phyloP scores from a whole-genome alignment of 768 basidiomycete genomes.

The Baorangia bicolor region DNA sequence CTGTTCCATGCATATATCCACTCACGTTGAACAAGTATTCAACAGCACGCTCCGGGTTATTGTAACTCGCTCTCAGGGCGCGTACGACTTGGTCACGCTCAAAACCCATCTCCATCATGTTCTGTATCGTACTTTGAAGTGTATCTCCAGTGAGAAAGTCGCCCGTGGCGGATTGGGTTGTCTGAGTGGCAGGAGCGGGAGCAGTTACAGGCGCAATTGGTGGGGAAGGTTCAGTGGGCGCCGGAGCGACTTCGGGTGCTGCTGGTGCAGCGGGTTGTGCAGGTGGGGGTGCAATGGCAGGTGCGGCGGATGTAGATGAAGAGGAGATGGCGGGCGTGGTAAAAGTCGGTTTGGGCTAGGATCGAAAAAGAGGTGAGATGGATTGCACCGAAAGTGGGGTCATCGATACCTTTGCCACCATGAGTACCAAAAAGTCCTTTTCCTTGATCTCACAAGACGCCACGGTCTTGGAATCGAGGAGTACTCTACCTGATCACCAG shows the following conservation, averaged over 20 bases:
- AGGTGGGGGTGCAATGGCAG: slow-evolving; percentile 14
- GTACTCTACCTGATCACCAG: slow-evolving; percentile 73
- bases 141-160: slow-evolving; percentile 76
- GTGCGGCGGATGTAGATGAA: slow-evolving; percentile 22
- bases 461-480: slow-evolving; percentile 84
- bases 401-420: slow-evolving; percentile 86
- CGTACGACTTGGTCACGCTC: slow-evolving; percentile 78
- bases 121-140: slow-evolving; percentile 72
- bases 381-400: background rate
- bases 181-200: slow-evolving; percentile 28
- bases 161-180: slow-evolving; percentile 38
- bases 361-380: slow-evolving; percentile 3
- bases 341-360: slow-evolving; percentile 54
- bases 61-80: slow-evolving; percentile 90
- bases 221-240: slow-evolving; percentile 36
- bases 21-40: slow-evolving; percentile 93
- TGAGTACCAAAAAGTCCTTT: slow-evolving; percentile 98
- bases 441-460: slow-evolving; percentile 92
- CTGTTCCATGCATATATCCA: slow-evolving; percentile 10
- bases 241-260: slow-evolving; percentile 31
- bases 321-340: slow-evolving; percentile 24
- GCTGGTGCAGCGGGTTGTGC: slow-evolving; percentile 27
- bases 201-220: slow-evolving; percentile 33
- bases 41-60: slow-evolving; percentile 97
- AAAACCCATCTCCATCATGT: slow-evolving; percentile 96